Conservation (phyloP, 768 basidiomycete genomes). For the Mycena chlorophos region DNA sequence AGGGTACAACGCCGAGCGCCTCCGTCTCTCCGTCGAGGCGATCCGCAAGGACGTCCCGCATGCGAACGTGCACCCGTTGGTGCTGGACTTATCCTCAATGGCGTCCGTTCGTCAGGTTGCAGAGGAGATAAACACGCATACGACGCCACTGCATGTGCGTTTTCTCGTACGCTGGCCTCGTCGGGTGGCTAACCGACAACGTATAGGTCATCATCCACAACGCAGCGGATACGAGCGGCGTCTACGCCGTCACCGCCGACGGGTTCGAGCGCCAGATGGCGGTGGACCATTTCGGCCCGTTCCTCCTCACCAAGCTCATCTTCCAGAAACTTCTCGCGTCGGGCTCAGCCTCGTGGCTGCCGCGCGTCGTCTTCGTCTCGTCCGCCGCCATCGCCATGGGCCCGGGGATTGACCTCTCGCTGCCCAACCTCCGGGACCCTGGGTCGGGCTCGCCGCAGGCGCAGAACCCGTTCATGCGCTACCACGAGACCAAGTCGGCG, state of each 20-base stretch:
- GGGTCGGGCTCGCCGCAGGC: background rate
- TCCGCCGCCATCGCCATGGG: background rate
- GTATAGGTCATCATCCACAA: conserved; percentile 12
- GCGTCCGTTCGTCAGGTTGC: conserved; percentile 6
- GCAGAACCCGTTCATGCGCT: background rate
- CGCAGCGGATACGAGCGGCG: conserved; percentile 1
- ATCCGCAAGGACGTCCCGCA: background rate
- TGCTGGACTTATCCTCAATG: conserved; percentile 6
- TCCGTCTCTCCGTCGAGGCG: background rate
- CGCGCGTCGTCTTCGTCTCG: conserved; percentile 9
- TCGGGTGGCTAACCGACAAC: background rate
- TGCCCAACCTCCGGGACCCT: background rate
- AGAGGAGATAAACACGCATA: conserved; percentile 10
- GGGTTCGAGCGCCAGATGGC: conserved; percentile 5
- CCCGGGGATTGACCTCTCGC: background rate
- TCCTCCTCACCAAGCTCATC: conserved; percentile 13
- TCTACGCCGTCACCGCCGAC: conserved; percentile 4
- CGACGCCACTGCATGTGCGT: conserved; percentile 6
- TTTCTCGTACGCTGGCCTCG: background rate
- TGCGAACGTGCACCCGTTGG: conserved; percentile 2
- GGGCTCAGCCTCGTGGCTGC: background rate
- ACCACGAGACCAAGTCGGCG: conserved; percentile 9
- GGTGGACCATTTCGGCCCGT: conserved; percentile 8
- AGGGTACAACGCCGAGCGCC: background rate
- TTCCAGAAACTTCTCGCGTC: conserved; percentile 7